Evolutionary conservation across 805 yeast species (phyloP).

Genomic region (Tetrapisispora iriomotensis): DNA sequence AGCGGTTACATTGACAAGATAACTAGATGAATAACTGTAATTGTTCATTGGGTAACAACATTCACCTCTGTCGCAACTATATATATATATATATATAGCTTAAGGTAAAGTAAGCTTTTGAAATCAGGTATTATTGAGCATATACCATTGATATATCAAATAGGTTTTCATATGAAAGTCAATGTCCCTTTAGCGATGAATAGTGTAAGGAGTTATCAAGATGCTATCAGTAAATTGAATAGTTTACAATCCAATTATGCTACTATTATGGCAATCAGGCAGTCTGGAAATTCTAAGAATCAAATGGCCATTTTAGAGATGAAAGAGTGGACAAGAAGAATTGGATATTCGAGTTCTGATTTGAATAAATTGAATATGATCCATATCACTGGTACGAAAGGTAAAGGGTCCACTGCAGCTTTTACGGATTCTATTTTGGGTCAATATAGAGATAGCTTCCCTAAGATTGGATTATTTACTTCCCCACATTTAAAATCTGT

Average conservation of each 20-base stretch:
- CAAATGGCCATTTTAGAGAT: constrained; percentile 75
- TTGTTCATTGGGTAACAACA: no score
- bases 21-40: no score
- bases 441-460: constrained; percentile 40
- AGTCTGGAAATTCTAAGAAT: constrained; percentile 55
- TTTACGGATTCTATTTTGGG: constrained; percentile 72
- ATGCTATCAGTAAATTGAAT: constrained; percentile 79
- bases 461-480: constrained; percentile 82
- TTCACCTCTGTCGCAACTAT: no score
- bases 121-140: no score
- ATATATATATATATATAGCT: no score
- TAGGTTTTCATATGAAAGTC: constrained; percentile 1
- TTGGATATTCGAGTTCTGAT: constrained; percentile 57
- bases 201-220: constrained; percentile 33
- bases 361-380: constrained; percentile 68
- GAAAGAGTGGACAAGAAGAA: constrained; percentile 65
- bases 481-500: constrained; percentile 94
- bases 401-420: constrained; percentile 97
- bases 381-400: constrained; percentile 96
- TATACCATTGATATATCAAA: no score
- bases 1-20: no score
- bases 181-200: constrained; percentile 11
- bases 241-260: constrained; percentile 86
- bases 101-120: no score
- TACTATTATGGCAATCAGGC: constrained; percentile 71